Conservation (phyloP, 1,284 basidiomycete genomes). For the Fomitopsis betulina region DNA sequence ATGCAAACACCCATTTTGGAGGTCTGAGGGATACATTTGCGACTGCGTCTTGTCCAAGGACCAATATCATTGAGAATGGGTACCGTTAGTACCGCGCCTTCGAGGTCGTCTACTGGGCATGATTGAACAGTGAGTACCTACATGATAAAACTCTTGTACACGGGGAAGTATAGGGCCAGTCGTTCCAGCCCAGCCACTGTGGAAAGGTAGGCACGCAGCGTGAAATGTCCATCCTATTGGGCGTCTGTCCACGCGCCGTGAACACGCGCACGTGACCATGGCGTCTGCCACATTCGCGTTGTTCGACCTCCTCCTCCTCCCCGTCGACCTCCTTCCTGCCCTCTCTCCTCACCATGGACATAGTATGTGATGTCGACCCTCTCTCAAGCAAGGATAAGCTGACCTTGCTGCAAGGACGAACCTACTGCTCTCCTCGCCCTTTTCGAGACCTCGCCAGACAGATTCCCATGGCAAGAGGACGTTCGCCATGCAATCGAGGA, state of each 20-base stretch:
- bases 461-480: slow-evolving; percentile 48
- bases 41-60: no score
- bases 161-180: slow-evolving; percentile 55
- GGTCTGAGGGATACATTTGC: no score
- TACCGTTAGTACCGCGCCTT: no score
- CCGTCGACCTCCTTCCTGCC: not conserved
- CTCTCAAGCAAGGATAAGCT: not conserved
- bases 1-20: no score
- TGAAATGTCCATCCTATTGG: no score
- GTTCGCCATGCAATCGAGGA: slow-evolving; percentile 50
- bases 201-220: no score
- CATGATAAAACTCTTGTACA: slow-evolving; percentile 50
- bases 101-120: no score
- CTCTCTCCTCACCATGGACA: not conserved
- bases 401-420: slow-evolving; percentile 3
- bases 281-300: not conserved
- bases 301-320: not conserved
- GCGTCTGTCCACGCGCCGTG: not conserved
- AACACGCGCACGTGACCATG: not conserved
- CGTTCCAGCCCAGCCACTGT: no score
- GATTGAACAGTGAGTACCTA: slow-evolving; percentile 18
- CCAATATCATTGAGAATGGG: no score
- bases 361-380: not conserved
- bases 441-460: slow-evolving; percentile 39
- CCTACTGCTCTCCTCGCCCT: not conserved